Evolutionary conservation across 1,284 basidiomycete genomes (phyloP).

Genomic region (Marasmius sp.): DNA sequence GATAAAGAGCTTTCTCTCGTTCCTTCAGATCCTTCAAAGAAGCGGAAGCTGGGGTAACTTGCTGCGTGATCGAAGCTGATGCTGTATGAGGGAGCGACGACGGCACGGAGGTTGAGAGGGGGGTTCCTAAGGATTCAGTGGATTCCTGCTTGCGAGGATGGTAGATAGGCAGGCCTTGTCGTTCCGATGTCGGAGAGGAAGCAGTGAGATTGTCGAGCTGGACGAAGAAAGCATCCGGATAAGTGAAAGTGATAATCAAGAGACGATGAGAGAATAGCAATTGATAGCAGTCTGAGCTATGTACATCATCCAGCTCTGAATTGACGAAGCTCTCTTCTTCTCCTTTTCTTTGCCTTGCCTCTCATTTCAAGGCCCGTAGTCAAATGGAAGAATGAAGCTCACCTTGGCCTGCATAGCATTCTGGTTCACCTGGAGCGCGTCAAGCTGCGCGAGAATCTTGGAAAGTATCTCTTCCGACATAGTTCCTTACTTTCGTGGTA

Average conservation of each 20-base stretch:
- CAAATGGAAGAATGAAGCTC: background rate
- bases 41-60: background rate
- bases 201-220: background rate
- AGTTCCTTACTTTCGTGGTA: background rate
- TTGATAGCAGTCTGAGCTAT: too few relatives aligned
- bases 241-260: background rate
- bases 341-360: background rate
- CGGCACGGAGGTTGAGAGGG: background rate
- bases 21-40: slow-evolving; percentile 49
- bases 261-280: too few relatives aligned
- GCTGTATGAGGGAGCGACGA: background rate
- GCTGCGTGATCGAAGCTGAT: background rate
- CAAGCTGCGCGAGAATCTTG: background rate
- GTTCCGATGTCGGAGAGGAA: background rate
- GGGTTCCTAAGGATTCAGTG: background rate
- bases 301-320: background rate
- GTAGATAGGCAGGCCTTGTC: background rate
- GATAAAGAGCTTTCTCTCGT: slow-evolving; percentile 72
- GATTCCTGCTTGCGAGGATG: background rate
- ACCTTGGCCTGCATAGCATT: background rate
- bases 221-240: background rate
- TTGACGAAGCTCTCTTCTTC: background rate
- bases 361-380: background rate
- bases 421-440: background rate
- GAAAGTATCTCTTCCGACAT: background rate